phyloP scores from a whole-genome alignment of 345 rosid genomes.

The Conringia planisiliqua region DNA sequence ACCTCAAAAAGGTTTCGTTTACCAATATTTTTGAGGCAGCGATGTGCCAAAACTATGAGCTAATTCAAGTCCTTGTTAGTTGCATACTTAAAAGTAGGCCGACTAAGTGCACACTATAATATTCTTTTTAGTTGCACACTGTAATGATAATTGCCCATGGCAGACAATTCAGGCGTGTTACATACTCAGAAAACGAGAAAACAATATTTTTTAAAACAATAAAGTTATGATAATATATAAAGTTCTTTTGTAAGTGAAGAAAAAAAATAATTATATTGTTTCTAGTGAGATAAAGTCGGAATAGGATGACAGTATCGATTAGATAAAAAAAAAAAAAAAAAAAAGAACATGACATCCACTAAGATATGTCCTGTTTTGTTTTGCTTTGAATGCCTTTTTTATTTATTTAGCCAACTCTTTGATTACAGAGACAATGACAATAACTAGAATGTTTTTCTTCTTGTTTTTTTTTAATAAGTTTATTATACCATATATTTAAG shows the following conservation, averaged over 20 bases:
- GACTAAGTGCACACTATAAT: too few species aligned
- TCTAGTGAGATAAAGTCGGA: constrained; percentile 21
- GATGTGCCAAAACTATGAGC: neutral
- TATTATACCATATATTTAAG: neutral
- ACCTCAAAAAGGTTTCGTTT: neutral
- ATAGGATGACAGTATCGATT: neutral
- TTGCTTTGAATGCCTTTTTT: neutral
- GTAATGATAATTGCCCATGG: neutral
- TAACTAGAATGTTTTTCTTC: neutral
- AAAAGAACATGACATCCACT: constrained; percentile 29
- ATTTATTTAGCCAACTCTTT: neutral
- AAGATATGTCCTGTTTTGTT: neutral
- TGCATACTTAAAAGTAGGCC: too few species aligned
- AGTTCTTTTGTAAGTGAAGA: neutral
- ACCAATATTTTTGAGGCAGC: neutral
- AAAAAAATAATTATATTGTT: constrained; percentile 7
- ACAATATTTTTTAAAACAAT: neutral
- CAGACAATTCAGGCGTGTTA: neutral
- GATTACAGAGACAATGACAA: neutral
- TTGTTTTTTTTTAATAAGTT: neutral
- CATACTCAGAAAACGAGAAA: constrained; percentile 10
- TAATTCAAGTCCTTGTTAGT: neutral
- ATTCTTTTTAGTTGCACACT: too few species aligned
- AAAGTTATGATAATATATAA: neutral
- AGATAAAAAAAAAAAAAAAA: neutral